Percentiles rank a stretch among this genome's conserved stretches.
phyloP scores from a whole-genome alignment of 108 stramenopile genomes.

The Nitzschia sp. region DNA sequence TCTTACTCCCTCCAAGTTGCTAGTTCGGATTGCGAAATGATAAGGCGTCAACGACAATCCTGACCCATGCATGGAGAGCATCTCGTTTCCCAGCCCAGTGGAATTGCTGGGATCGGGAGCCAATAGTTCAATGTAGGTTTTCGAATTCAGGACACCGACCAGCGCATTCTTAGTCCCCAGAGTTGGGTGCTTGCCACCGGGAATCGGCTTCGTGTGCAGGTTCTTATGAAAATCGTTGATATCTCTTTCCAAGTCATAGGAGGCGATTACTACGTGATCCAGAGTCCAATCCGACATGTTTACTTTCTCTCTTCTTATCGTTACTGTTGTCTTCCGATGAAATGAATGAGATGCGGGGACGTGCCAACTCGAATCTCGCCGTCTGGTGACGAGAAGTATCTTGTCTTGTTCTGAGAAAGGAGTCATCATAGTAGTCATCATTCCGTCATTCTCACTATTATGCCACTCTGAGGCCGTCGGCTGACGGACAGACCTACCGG shows the following conservation, averaged over 20 bases:
- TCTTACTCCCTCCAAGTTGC: conserved; percentile 11
- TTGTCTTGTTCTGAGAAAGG: too few species aligned
- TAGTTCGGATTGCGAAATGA: conserved; percentile 13
- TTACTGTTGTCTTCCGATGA: too few species aligned
- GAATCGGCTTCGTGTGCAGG: background rate
- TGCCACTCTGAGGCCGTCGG: too few species aligned
- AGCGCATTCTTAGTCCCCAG: conserved; percentile 8
- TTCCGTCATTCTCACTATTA: too few species aligned
- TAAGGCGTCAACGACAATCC: conserved; percentile 6
- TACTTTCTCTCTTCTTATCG: too few species aligned
- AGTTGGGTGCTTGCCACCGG: conserved; percentile 1
- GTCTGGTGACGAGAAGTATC: too few species aligned
- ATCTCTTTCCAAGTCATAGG: conserved; percentile 1
- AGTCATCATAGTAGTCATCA: too few species aligned
- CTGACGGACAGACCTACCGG: too few species aligned
- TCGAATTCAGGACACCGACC: conserved; percentile 1
- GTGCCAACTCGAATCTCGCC: too few species aligned
- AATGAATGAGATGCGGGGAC: too few species aligned
- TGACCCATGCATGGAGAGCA: conserved; percentile 4
- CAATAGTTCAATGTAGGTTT: conserved; percentile 7
- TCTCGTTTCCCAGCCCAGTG: background rate
- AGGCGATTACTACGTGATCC: conserved; percentile 12
- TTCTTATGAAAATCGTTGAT: conserved; percentile 17
- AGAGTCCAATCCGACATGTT: conserved; percentile 16
- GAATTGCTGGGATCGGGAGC: conserved; percentile 8